Percentiles rank a stretch among this genome's conserved stretches.
phyloP scores from a whole-genome alignment of 768 basidiomycete genomes.

The Lanmaoa rubissima region DNA sequence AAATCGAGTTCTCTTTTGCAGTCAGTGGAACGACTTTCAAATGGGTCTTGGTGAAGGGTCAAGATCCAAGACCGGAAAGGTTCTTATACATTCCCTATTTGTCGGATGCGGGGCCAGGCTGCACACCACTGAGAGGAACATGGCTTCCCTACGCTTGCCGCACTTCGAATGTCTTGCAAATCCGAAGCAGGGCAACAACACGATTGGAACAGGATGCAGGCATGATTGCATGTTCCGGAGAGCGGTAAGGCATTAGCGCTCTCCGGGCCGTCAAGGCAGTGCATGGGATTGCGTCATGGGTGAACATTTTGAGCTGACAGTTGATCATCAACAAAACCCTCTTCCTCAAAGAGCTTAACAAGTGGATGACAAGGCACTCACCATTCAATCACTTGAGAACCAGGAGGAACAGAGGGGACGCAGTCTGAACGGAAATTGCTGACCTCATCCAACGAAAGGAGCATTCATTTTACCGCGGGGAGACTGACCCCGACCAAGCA shows the following conservation, averaged over 20 bases:
- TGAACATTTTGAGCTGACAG: constrained; percentile 17
- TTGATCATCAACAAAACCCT: constrained; percentile 31
- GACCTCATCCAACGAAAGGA: constrained; percentile 16
- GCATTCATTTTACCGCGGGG: constrained; percentile 17
- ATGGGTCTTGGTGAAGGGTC: constrained; percentile 26
- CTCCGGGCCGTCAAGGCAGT: constrained; percentile 28
- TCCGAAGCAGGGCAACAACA: constrained; percentile 32
- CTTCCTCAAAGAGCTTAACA: constrained; percentile 33
- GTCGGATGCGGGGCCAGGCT: constrained; percentile 23
- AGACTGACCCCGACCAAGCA: constrained; percentile 6
- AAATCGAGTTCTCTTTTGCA: constrained; percentile 19
- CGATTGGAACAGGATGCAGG: constrained; percentile 32
- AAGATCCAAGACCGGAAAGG: constrained; percentile 22
- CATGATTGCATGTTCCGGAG: constrained; percentile 30
- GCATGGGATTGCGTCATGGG: constrained; percentile 26
- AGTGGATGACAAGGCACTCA: constrained; percentile 16
- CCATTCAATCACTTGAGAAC: constrained; percentile 12
- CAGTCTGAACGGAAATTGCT: constrained; percentile 28
- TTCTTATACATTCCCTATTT: constrained; percentile 29
- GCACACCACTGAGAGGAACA: constrained; percentile 23
- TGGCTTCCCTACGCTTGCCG: constrained; percentile 29
- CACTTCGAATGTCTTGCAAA: constrained; percentile 30
- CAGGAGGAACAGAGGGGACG: constrained; percentile 3
- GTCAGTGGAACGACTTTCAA: constrained; percentile 21
- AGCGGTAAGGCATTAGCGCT: constrained; percentile 26